Evolutionary conservation across 2,329 filamentous ascomycete species (phyloP), one percentile per base, ranked within the genome.

Genomic region (Mycocentrospora acerina): DNA sequence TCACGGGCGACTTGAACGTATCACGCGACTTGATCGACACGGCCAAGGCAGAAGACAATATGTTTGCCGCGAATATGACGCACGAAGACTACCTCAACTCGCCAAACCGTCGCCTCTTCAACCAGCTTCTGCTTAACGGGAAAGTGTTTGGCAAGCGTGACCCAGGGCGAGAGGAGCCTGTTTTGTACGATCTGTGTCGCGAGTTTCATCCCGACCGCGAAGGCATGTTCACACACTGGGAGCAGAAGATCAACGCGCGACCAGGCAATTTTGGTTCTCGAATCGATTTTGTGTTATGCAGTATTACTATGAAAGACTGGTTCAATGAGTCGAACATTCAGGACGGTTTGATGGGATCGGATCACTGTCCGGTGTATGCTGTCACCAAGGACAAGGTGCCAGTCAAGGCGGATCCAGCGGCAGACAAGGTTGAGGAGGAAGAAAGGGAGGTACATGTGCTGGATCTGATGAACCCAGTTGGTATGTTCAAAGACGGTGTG

Each of bases 201-300:
- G 80, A 79, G 17, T 94, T 90, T 59, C 86, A 96, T 59, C 86
- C 88, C 1, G 70, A 73, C n/a, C 79, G 93, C 26, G 74, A 76
- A 46, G 89, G 89, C 44, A 97, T 98, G 93, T 97, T 89, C 65
- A 97, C 93, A 0, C 95, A 91, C 65, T 97, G 91, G 91, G 90
- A 97, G 48, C 90, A 88, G 34, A 90, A 87, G 64, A 86, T 90
- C 60, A 97, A 97, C 66, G 88, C 88, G n/a, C 78, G 93, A n/a
- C 91, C 91, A 3, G 90, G 88, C 3, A 97, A 97, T 63, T 94
- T 86, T 66, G 93, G 93, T 5, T 86, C 88, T 37, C 81, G 93
- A 24, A 97, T 97, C 54, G 93, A 98, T 67, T 97, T 95, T 67
- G 79, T 98, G 13, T 76, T 97, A 3, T 95, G 89, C 62, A 93